Conservation (phyloP, 768 basidiomycete species). For the Tephrocybe sp. region DNA sequence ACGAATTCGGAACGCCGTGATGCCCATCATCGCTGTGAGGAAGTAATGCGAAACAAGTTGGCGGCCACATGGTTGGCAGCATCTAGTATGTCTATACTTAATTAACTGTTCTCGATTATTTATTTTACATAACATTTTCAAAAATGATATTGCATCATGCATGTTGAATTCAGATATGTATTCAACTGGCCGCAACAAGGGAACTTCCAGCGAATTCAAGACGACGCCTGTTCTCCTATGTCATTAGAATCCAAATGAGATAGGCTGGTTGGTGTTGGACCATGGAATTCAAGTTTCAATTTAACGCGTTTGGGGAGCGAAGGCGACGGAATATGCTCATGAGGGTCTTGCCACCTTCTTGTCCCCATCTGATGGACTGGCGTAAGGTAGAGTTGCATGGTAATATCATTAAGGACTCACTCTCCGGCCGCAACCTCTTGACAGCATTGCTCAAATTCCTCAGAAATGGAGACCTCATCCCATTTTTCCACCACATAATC, state of each 20-base stretch:
- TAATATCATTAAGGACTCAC: slow-evolving; percentile 36
- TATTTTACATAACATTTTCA: too few relatives aligned
- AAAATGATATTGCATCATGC: too few relatives aligned
- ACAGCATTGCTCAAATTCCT: slow-evolving; percentile 68
- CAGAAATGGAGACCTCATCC: slow-evolving; percentile 62
- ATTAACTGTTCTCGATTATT: too few relatives aligned
- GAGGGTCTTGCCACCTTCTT: slow-evolving; percentile 66
- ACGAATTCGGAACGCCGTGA: slow-evolving; percentile 21
- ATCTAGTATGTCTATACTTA: too few relatives aligned
- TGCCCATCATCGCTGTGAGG: slow-evolving; percentile 22
- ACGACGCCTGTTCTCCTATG: too few relatives aligned
- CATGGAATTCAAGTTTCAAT: slow-evolving; percentile 8
- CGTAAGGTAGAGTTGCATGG: not conserved
- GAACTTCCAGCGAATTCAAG: too few relatives aligned
- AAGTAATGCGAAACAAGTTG: not conserved
- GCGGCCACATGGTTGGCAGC: too few relatives aligned
- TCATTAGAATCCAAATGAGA: too few relatives aligned
- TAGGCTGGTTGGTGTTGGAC: not conserved
- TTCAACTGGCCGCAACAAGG: too few relatives aligned
- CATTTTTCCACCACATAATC: slow-evolving; percentile 78
- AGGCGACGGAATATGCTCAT: slow-evolving; percentile 66
- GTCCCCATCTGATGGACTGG: slow-evolving; percentile 52
- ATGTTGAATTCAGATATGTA: too few relatives aligned
- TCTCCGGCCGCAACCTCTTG: slow-evolving; percentile 73
- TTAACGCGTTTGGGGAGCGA: slow-evolving; percentile 47